phyloP scores from a whole-genome alignment of 768 basidiomycete species.

The Phlegmacium glaucopus region DNA sequence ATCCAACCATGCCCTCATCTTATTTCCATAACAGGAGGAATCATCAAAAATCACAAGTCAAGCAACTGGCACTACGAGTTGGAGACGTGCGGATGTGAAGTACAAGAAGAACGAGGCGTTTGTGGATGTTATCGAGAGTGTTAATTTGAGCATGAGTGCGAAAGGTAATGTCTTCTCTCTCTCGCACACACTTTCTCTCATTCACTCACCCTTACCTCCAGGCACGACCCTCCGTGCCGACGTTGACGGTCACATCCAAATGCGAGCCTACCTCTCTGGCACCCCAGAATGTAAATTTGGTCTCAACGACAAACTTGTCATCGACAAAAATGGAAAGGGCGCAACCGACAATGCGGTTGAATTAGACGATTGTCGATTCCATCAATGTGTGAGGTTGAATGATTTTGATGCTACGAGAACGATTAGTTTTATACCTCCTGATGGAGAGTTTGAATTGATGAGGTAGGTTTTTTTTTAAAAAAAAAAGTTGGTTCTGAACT shows the following conservation, averaged over 20 bases:
- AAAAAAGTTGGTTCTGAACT: neutral
- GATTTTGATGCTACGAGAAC: conserved; percentile 93
- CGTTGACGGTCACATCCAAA: conserved; percentile 96
- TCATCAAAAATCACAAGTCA: conserved; percentile 96
- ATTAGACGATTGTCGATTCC: conserved; percentile 97
- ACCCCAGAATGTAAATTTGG: conserved; percentile 99
- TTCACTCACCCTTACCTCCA: conserved; percentile 21
- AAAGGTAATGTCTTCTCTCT: conserved; percentile 54
- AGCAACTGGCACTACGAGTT: conserved; percentile 95
- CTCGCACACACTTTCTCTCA: neutral
- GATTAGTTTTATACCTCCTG: conserved; percentile 96
- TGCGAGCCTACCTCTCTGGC: conserved; percentile 96
- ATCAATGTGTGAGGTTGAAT: conserved; percentile 93
- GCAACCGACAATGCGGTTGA: conserved; percentile 77
- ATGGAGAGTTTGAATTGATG: conserved; percentile 99
- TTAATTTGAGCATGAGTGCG: conserved; percentile 96
- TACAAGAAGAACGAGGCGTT: conserved; percentile 99
- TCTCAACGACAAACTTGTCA: conserved; percentile 95
- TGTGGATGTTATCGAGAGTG: conserved; percentile 97
- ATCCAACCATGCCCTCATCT: too few relatives aligned
- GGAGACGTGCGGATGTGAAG: conserved; percentile 93
- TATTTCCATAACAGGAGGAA: conserved; percentile 64
- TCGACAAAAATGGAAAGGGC: conserved; percentile 77
- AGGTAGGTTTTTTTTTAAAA: conserved; percentile 46
- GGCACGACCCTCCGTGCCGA: conserved; percentile 92